phyloP scores from a whole-genome alignment of 2,329 filamentous ascomycete genomes.

The Penicillium sp. region DNA sequence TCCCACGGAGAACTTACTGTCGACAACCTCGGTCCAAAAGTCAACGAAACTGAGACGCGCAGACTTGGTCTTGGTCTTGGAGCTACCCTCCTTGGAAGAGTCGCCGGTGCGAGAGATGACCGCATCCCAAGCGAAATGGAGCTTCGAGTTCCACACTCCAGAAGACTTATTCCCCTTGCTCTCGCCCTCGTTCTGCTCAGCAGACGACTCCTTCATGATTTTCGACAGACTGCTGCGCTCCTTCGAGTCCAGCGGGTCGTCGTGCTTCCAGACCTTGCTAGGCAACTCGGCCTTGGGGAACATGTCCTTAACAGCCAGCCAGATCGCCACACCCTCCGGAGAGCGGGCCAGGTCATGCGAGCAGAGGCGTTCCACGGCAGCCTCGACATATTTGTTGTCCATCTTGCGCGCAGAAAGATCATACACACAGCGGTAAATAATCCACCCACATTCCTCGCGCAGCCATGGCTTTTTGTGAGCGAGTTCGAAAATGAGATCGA shows the following conservation, averaged over 20 bases:
- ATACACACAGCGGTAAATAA: constrained; percentile 72
- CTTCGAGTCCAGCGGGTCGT: constrained; percentile 71
- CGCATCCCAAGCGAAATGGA: constrained; percentile 87
- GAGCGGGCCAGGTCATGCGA: constrained; percentile 73
- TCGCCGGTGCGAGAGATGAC: constrained; percentile 60
- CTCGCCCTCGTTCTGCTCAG: constrained; percentile 34
- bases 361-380: constrained; percentile 65
- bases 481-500: constrained; percentile 73
- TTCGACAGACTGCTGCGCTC: constrained; percentile 71
- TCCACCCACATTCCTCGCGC: constrained; percentile 81
- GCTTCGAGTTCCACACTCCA: constrained; percentile 75
- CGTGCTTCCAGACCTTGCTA: constrained; percentile 70
- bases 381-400: constrained; percentile 57
- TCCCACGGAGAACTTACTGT: constrained; percentile 62
- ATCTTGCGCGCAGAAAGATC: constrained; percentile 51
- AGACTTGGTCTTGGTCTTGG: constrained; percentile 37
- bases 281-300: constrained; percentile 69
- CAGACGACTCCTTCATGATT: constrained; percentile 71
- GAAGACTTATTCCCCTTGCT: constrained; percentile 50
- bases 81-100: constrained; percentile 32
- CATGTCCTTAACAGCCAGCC: constrained; percentile 69
- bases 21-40: constrained; percentile 86
- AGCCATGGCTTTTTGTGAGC: constrained; percentile 86
- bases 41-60: constrained; percentile 62
- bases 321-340: constrained; percentile 86